These are phyloP conservation scores for Curvularia sp. DNA, from an alignment of 2,329 filamentous ascomycete species.

Conservation along the genomic window DNA sequence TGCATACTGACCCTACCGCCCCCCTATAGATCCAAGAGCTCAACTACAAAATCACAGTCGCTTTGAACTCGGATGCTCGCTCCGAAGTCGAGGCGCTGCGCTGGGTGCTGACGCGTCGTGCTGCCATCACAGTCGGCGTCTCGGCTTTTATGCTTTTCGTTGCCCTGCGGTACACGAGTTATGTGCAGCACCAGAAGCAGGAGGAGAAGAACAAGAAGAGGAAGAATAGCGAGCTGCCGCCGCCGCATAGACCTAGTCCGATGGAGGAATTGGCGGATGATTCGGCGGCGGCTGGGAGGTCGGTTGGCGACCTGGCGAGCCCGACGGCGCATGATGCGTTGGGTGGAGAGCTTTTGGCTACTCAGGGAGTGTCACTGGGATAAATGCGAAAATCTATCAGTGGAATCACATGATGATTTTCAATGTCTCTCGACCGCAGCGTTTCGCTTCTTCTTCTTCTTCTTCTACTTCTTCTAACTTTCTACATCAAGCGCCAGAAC, in stretches of 20 bases:
- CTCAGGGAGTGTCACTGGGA: slow-evolving; percentile 45
- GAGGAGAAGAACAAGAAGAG: slow-evolving; percentile 50
- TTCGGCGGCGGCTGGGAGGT: neutral
- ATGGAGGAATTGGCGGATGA: slow-evolving; percentile 20
- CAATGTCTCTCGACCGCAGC: neutral
- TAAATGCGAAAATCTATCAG: slow-evolving; percentile 17
- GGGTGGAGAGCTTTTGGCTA: slow-evolving; percentile 43
- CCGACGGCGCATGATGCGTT: slow-evolving; percentile 28
- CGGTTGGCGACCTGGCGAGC: slow-evolving; percentile 11
- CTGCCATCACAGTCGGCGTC: slow-evolving; percentile 64
- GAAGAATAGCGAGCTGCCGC: slow-evolving; percentile 28
- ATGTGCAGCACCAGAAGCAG: slow-evolving; percentile 50
- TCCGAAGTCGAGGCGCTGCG: slow-evolving; percentile 90
- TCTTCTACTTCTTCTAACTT: neutral
- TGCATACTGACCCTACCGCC: neutral
- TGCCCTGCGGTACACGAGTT: slow-evolving; percentile 51
- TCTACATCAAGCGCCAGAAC: no score
- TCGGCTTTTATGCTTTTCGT: slow-evolving; percentile 56
- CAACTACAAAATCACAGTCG: slow-evolving; percentile 94
- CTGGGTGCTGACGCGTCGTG: slow-evolving; percentile 79
- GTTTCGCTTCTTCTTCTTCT: neutral
- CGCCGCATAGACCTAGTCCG: slow-evolving; percentile 22
- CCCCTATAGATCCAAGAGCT: slow-evolving; percentile 79
- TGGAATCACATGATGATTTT: neutral
- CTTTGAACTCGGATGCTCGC: slow-evolving; percentile 86